phyloP scores from a whole-genome alignment of 2,329 filamentous ascomycete species.

The Penicillium sp. region DNA sequence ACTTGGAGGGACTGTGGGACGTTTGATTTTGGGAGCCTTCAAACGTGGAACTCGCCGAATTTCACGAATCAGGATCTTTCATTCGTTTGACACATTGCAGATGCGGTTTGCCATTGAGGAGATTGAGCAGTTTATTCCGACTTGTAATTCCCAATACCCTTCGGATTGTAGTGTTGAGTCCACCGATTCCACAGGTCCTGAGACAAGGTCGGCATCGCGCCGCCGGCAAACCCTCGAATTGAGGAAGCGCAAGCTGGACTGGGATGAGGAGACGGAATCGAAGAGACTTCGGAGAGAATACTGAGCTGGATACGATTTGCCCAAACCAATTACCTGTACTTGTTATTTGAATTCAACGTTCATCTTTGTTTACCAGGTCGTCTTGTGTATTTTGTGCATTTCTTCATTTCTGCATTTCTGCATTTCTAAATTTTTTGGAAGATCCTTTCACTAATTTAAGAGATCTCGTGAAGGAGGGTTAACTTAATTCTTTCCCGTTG shows the following conservation, averaged over 20 bases:
- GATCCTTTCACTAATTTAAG: too few relatives aligned
- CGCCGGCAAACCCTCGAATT: not conserved
- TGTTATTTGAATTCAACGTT: too few relatives aligned
- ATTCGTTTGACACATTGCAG: not conserved
- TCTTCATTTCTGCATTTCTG: too few relatives aligned
- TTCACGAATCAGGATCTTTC: not conserved
- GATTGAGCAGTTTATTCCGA: not conserved
- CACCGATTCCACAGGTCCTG: not conserved
- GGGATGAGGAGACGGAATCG: not conserved
- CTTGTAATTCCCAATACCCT: not conserved
- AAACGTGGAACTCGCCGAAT: constrained; percentile 1
- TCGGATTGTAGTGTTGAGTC: not conserved
- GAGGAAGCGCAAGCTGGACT: not conserved
- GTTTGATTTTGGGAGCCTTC: constrained; percentile 6
- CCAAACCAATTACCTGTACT: too few relatives aligned
- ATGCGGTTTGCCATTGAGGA: not conserved
- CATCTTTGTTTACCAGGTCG: too few relatives aligned
- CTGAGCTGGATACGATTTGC: not conserved
- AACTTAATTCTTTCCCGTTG: too few relatives aligned
- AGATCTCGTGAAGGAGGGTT: too few relatives aligned
- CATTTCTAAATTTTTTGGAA: too few relatives aligned
- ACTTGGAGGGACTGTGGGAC: not conserved
- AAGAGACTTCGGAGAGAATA: not conserved
- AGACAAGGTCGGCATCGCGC: not conserved
- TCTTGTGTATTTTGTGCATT: too few relatives aligned